These are phyloP conservation scores for Colletotrichum chlorophyti DNA, from an alignment of 2,329 filamentous ascomycete species.

Conservation along the genomic window DNA sequence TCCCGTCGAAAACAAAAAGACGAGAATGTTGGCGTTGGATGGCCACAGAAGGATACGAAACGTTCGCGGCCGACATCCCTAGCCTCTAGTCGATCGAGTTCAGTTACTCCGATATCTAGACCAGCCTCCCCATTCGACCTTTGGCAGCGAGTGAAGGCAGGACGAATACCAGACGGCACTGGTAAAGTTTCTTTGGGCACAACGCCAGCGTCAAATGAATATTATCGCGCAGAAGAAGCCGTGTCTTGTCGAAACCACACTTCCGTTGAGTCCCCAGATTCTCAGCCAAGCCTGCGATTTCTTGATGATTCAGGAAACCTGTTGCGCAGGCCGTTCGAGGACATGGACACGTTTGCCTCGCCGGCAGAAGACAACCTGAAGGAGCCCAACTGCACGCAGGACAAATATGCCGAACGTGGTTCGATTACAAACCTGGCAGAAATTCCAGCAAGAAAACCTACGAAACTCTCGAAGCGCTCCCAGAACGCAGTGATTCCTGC, in stretches of 20 bases:
- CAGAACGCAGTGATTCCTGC: no score
- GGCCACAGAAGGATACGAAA: background rate
- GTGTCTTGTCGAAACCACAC: background rate
- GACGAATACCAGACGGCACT: conserved; percentile 25
- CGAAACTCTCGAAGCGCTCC: no score
- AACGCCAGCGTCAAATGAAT: background rate
- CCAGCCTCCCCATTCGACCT: conserved; percentile 41
- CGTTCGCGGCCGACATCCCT: background rate
- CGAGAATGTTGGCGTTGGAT: background rate
- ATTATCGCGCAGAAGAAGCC: no score
- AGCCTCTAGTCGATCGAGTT: conserved; percentile 10
- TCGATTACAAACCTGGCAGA: no score
- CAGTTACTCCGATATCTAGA: conserved; percentile 10
- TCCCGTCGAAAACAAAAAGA: background rate
- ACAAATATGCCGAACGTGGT: no score
- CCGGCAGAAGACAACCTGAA: background rate
- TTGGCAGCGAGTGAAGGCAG: conserved; percentile 46
- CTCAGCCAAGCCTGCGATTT: conserved; percentile 33
- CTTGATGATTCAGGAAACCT: conserved; percentile 50
- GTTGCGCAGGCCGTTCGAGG: conserved; percentile 52
- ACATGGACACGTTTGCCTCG: conserved; percentile 30
- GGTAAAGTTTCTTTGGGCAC: background rate
- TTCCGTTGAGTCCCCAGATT: no score
- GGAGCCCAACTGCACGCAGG: background rate
- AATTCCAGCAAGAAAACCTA: no score